Percentiles rank a stretch among this genome's conserved stretches.
Conservation (phyloP, 2,329 filamentous ascomycete species). For the Pseudopithomyces maydicus region DNA sequence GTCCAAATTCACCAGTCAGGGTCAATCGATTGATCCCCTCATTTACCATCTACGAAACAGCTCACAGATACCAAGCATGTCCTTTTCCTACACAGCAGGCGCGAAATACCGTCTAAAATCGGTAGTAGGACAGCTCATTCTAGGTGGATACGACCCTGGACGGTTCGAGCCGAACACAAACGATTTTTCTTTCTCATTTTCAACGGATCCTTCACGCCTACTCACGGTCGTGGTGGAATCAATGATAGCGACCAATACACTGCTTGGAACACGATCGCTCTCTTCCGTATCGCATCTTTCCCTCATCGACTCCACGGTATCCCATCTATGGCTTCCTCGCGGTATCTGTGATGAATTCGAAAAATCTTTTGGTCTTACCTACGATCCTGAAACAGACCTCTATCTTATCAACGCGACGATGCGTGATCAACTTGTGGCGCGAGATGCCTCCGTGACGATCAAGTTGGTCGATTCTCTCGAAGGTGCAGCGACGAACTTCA, state of each 20-base stretch:
- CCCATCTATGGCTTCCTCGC: conserved; percentile 49
- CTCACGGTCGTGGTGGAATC: conserved; percentile 41
- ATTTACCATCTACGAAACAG: conserved; percentile 33
- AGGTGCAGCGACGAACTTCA: conserved; percentile 40
- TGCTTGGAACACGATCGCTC: conserved; percentile 41
- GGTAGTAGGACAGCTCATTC: conserved; percentile 41
- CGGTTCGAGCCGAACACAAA: conserved; percentile 39
- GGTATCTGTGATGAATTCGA: conserved; percentile 48
- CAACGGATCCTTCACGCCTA: conserved; percentile 35
- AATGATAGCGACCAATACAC: conserved; percentile 36
- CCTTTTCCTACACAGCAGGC: conserved; percentile 44
- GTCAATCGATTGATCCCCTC: conserved; percentile 31
- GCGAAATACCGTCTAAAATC: conserved; percentile 40
- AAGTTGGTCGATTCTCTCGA: conserved; percentile 39
- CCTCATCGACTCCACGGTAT: conserved; percentile 48
- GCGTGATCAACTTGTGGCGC: conserved; percentile 13
- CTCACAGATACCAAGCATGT: conserved; percentile 39
- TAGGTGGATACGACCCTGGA: conserved; percentile 50
- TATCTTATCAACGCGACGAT: conserved; percentile 36
- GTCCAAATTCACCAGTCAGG: conserved; percentile 35
- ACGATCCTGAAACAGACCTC: conserved; percentile 32
- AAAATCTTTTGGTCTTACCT: conserved; percentile 41
- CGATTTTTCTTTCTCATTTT: conserved; percentile 39
- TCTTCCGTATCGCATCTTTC: conserved; percentile 38
- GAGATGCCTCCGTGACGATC: conserved; percentile 46